A percentile compares a stretch with the other conserved stretches of the same genome.
These are phyloP conservation scores for Syncephalastrum contaminatum DNA, from an alignment of 371 early-diverging fungal genomes.

Conservation along the genomic window DNA sequence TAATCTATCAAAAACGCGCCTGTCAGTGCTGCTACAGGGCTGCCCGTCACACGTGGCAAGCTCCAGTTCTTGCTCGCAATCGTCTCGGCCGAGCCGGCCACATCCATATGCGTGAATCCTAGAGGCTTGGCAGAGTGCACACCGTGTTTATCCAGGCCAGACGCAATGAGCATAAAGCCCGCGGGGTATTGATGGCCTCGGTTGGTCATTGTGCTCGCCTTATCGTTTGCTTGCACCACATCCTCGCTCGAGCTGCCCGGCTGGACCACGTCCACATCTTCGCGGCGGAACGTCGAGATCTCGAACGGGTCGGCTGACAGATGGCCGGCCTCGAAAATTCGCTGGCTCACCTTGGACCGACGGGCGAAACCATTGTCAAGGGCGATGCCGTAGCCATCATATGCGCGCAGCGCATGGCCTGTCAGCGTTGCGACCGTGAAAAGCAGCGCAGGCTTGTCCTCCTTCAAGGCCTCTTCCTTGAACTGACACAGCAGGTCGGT, in stretches of 20 bases:
- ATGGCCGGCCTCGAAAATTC: slow-evolving; percentile 71
- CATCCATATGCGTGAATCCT: slow-evolving; percentile 84
- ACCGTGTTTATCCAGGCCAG: slow-evolving; percentile 77
- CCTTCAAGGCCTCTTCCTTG: slow-evolving; percentile 66
- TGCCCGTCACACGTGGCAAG: slow-evolving; percentile 75
- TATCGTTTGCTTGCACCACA: slow-evolving; percentile 77
- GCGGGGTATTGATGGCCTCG: slow-evolving; percentile 91
- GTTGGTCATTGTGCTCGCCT: slow-evolving; percentile 69
- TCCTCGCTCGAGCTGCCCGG: slow-evolving; percentile 73
- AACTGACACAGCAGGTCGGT: slow-evolving; percentile 77
- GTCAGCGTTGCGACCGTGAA: slow-evolving; percentile 90
- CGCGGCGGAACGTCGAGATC: slow-evolving; percentile 79
- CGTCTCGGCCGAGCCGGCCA: slow-evolving; percentile 82
- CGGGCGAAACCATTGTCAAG: slow-evolving; percentile 85
- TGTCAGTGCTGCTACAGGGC: slow-evolving; percentile 76
- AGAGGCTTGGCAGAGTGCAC: slow-evolving; percentile 62
- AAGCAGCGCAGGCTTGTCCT: slow-evolving; percentile 55
- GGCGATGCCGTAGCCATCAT: slow-evolving; percentile 74
- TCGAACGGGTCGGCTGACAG: slow-evolving; percentile 83
- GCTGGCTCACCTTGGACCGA: slow-evolving; percentile 55
- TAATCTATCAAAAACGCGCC: slow-evolving; percentile 61
- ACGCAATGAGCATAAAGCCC: slow-evolving; percentile 80
- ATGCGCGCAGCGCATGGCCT: slow-evolving; percentile 82
- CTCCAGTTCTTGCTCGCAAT: slow-evolving; percentile 62
- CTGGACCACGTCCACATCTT: slow-evolving; percentile 69